Base-by-base conservation (phyloP, 1,284 basidiomycete species). In the Wolfiporia cocos region DNA sequence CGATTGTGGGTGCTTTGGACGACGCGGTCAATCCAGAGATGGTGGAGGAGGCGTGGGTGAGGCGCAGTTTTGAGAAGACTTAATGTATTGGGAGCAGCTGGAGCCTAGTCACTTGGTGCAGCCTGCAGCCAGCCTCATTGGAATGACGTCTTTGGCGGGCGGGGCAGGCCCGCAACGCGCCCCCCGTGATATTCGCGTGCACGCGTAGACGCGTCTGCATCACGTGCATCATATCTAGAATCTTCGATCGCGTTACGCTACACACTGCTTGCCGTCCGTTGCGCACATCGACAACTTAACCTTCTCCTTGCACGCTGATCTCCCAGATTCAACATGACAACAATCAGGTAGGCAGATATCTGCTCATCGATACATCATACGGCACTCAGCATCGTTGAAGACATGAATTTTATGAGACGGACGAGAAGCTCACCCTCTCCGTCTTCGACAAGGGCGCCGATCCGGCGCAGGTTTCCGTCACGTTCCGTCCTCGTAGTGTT, bases 331-430 rank as follows among this genome's bases (percentile, higher is more conserved):
- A 18, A 9, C 11, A 20, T 33, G 30, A 34, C 33, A 15, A 21
- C 34, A 22, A 19, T 4, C 17, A 15, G 22, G 18, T 33, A 15
- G 6, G 7, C 32, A 24, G 2, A 11, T 7, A 24, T n/a, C 33
- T 17, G 35, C 21, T 29, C 36, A 42, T 17, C 36, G 36, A 39
- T 33, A 24, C 31, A 28, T 26, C 19, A 21, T 19, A 12, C 37
- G 20, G 15, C 28, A 22, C 42, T 15, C 48, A 92, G n/a, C n/a
- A n/a, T n/a, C n/a, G n/a, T n/a, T n/a, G n/a, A n/a, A n/a, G 90
- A 62, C 79, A 92, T 66, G 89, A 92, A 61, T 93, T 86, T 63
- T 93, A 92, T 64, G 90, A 93, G 64, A 85, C 81, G 2, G 84
- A 90, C 47, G 79, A 86, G 42, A 73, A 66, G 48, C 59, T 92